Evolutionary conservation across 768 basidiomycete genomes (phyloP).

Genomic region (Leucocoprinus sp.): DNA sequence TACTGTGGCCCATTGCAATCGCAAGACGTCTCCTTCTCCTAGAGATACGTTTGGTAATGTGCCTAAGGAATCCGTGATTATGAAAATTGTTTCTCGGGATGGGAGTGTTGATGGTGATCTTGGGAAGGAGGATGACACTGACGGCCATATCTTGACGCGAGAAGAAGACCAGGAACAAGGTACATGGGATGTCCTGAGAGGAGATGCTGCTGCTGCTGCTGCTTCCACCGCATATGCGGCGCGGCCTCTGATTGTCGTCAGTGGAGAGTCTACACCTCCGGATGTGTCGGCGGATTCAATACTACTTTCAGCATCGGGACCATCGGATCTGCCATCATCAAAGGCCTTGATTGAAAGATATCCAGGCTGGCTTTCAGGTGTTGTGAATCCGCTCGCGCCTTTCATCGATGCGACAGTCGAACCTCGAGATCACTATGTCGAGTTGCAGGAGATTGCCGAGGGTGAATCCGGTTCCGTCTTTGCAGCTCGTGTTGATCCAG

Average conservation of each 20-base stretch:
- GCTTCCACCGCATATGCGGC: slow-evolving; percentile 18
- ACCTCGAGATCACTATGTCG: slow-evolving; percentile 55
- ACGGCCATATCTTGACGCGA: slow-evolving; percentile 13
- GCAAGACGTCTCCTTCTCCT: slow-evolving; percentile 18
- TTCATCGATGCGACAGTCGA: slow-evolving; percentile 59
- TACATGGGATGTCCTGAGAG: slow-evolving; percentile 12
- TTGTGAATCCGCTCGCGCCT: slow-evolving; percentile 49
- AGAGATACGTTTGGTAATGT: slow-evolving; percentile 32
- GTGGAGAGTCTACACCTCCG: slow-evolving; percentile 14
- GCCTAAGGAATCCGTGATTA: slow-evolving; percentile 12
- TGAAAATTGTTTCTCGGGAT: not conserved
- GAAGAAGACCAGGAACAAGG: slow-evolving; percentile 17
- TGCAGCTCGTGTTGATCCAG: slow-evolving; percentile 31
- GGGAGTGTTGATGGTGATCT: not conserved
- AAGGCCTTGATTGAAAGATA: slow-evolving; percentile 41
- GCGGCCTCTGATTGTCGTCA: slow-evolving; percentile 29
- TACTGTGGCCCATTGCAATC: slow-evolving; percentile 15
- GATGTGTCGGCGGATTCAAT: slow-evolving; percentile 2
- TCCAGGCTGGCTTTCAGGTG: slow-evolving; percentile 52
- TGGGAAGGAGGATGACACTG: slow-evolving; percentile 12
- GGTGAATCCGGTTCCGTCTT: slow-evolving; percentile 74
- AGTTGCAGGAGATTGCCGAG: slow-evolving; percentile 73
- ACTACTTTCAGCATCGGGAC: slow-evolving; percentile 18
- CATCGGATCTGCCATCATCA: slow-evolving; percentile 9
- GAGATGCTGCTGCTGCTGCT: slow-evolving; percentile 21